Evolutionary conservation across 768 basidiomycete species (phyloP), one percentile per base, ranked within the genome.

Genomic region (Auricularia heimuer): DNA sequence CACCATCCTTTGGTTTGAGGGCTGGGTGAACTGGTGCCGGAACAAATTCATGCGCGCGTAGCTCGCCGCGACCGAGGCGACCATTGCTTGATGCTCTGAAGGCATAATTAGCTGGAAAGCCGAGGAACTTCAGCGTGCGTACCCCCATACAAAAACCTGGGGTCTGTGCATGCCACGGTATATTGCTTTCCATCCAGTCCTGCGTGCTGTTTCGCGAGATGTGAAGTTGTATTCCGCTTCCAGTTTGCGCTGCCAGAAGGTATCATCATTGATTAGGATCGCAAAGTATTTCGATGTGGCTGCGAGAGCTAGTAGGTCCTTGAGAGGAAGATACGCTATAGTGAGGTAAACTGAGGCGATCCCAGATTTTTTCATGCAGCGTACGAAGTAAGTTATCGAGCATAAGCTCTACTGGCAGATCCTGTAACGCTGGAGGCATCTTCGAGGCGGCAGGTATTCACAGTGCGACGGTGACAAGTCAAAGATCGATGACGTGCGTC

Each of bases 221-320:
- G 87, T 81, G 69, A 92, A 94, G 74, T 92, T 91, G 78, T 85
- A 94, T 71, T 94, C 93, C 37, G 75, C 73, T 36, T 79, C 72
- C 8, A 91, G 75, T 66, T 83, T 88, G 35, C 83, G 79, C 71
- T 85, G 86, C 93, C 93, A 95, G 66, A 93, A 80, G 0, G 85
- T 85, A 65, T 92, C 88, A 71, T 94, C 91, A 12, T 81, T 77
- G 70, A 82, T 83, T 33, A 89, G 69, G 12, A 74, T 67, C 58
- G 83, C 80, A 70, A 92, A 89, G 72, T 81, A 81, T 68, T 81
- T 86, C 75, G 81, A 87, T 1, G 88, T 87, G n/a, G 74, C 75
- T 3, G 80, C 80, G 7, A 96, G 79, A 54, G 75, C 75, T 3
- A 86, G 74, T 24, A 94, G 75, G 72, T 87, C 86, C 12, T 71